Evolutionary conservation across 208 protist genomes (phyloP).

Genomic region (Zelonia costaricensis): DNA sequence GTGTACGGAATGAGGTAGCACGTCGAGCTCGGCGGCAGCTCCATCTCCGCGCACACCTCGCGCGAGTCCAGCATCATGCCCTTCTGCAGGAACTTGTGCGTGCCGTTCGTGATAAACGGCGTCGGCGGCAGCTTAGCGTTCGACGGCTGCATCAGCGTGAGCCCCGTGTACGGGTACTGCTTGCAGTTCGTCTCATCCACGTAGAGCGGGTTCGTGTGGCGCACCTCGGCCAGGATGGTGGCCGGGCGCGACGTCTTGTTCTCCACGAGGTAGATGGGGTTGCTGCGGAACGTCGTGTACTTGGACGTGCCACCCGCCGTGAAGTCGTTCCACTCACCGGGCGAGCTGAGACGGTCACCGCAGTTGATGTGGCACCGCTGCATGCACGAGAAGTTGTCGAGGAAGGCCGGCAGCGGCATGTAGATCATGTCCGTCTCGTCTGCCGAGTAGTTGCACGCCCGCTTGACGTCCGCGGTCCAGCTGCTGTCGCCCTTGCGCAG

Average conservation of each 20-base stretch:
- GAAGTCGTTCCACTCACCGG: constrained; percentile 70
- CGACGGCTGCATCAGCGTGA: constrained; percentile 72
- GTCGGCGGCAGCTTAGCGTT: constrained; percentile 63
- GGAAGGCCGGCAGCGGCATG: constrained; percentile 70
- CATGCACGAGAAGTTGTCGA: constrained; percentile 82
- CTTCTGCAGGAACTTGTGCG: constrained; percentile 80
- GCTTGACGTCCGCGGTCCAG: constrained; percentile 54
- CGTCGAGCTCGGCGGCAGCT: constrained; percentile 69
- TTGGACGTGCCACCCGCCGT: constrained; percentile 72
- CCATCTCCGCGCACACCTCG: constrained; percentile 77
- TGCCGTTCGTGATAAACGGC: constrained; percentile 70
- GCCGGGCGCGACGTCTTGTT: constrained; percentile 71
- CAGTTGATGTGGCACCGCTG: constrained; percentile 88
- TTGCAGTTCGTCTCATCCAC: constrained; percentile 58
- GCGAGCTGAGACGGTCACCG: constrained; percentile 70
- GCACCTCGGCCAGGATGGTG: constrained; percentile 71
- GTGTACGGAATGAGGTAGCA: constrained; percentile 88
- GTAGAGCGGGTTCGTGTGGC: constrained; percentile 50
- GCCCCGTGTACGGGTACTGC: constrained; percentile 81
- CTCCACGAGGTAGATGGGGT: constrained; percentile 85
- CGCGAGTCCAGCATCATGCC: constrained; percentile 82
- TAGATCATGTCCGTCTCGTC: constrained; percentile 53
- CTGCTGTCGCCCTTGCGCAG: constrained; percentile 38
- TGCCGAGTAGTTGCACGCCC: constrained; percentile 43
- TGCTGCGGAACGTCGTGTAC: constrained; percentile 86